Percentiles rank a stretch among this genome's conserved stretches.
phyloP scores from a whole-genome alignment of 148 eudicot genomes.

The Silene latifolia region DNA sequence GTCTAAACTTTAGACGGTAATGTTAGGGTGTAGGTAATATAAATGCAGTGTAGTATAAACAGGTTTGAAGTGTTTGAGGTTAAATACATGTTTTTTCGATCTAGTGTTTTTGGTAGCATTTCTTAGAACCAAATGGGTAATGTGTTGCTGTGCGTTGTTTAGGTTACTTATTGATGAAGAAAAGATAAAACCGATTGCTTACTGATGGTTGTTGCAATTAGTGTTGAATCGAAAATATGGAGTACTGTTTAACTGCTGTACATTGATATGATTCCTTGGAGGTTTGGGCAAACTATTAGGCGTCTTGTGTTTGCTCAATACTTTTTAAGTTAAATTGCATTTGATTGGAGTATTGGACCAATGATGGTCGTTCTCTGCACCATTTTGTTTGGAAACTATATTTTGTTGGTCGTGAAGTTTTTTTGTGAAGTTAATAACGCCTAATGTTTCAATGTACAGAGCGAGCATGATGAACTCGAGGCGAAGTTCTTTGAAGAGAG shows the following conservation, averaged over 20 bases:
- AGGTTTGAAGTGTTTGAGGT: neutral
- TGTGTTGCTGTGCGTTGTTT: no score
- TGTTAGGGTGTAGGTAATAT: neutral
- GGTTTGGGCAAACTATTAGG: neutral
- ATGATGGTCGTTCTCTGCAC: neutral
- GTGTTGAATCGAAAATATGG: neutral
- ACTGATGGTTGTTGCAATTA: neutral
- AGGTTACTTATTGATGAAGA: no score
- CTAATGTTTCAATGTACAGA: slow-evolving; percentile 23
- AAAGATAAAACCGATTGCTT: neutral
- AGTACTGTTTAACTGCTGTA: neutral
- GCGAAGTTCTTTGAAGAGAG: slow-evolving; percentile 86
- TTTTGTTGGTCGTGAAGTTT: neutral
- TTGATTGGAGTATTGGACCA: no score
- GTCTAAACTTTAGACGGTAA: neutral
- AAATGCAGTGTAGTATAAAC: neutral
- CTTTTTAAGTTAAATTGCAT: neutral
- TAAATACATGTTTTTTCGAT: neutral
- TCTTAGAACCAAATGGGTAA: no score
- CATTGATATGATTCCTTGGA: neutral
- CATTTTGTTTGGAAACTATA: neutral
- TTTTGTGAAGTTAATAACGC: neutral
- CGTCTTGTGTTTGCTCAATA: neutral
- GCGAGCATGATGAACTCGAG: slow-evolving; percentile 75
- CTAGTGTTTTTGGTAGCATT: neutral